A percentile compares a stretch with the other conserved stretches of the same genome.
These are phyloP conservation scores for Avena eriantha DNA, from an alignment of 176 grass and related monocot genomes.

Conservation along the genomic window DNA sequence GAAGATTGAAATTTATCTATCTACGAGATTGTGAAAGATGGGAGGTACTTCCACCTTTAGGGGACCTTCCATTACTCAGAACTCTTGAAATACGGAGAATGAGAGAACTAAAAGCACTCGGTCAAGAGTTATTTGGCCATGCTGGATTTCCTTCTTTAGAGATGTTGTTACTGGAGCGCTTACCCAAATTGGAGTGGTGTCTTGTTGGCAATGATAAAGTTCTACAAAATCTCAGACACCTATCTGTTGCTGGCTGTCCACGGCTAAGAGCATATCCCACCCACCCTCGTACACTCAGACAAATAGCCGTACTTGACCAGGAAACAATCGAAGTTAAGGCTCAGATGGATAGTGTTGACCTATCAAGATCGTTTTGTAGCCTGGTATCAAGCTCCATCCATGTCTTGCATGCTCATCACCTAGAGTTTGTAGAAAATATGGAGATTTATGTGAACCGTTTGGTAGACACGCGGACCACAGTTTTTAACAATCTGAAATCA, in stretches of 20 bases:
- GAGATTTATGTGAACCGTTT: not conserved
- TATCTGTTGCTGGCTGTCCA: slow-evolving; percentile 31
- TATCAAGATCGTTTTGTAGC: slow-evolving; percentile 17
- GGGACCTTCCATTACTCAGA: slow-evolving; percentile 40
- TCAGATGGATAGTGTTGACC: not conserved
- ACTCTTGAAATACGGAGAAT: slow-evolving; percentile 28
- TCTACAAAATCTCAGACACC: slow-evolving; percentile 30
- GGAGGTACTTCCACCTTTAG: slow-evolving; percentile 44
- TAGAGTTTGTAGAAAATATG: slow-evolving; percentile 16
- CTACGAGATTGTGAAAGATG: slow-evolving; percentile 29
- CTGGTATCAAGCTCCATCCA: slow-evolving; percentile 16
- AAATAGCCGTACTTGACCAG: slow-evolving; percentile 22
- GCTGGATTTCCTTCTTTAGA: slow-evolving; percentile 39
- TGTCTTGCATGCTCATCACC: slow-evolving; percentile 33
- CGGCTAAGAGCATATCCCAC: slow-evolving; percentile 35
- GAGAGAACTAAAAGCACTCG: slow-evolving; percentile 18
- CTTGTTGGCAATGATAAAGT: not conserved
- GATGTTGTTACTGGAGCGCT: not conserved
- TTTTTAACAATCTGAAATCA: slow-evolving; percentile 17
- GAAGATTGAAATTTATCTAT: slow-evolving; percentile 9
- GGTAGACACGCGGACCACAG: not conserved
- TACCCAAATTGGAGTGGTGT: slow-evolving; percentile 33
- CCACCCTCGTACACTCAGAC: not conserved
- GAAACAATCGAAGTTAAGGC: not conserved
- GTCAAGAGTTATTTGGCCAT: slow-evolving; percentile 36